Conservation (phyloP, 139 green algal genomes). For the Asterochloris erici region DNA sequence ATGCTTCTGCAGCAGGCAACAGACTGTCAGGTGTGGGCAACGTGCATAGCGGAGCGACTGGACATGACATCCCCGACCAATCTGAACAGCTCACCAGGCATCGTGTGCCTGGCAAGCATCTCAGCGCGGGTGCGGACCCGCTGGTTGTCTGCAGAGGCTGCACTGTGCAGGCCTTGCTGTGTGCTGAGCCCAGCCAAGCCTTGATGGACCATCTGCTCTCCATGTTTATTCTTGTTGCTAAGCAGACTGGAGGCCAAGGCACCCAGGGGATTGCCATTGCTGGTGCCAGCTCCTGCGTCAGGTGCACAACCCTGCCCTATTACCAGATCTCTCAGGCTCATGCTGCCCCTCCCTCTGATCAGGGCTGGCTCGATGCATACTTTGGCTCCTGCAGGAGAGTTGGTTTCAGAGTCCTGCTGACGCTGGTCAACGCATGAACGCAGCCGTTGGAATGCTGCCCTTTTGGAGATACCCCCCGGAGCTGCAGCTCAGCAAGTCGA, state of each 20-base stretch:
- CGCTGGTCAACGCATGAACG: too few species aligned
- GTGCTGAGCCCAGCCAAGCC: background rate
- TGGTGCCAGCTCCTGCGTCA: slow-evolving; percentile 2
- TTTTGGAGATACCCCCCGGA: too few species aligned
- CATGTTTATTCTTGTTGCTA: background rate
- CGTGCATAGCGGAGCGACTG: background rate
- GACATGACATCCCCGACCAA: background rate
- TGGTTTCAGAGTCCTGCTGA: too few species aligned
- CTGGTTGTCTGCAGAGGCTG: background rate
- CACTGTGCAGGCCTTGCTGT: background rate
- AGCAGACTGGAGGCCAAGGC: background rate
- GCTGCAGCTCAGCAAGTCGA: too few species aligned
- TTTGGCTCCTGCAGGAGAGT: too few species aligned
- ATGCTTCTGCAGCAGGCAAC: background rate
- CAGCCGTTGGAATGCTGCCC: too few species aligned
- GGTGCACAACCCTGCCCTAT: slow-evolving; percentile 1
- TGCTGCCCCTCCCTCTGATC: too few species aligned
- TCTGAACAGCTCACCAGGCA: background rate
- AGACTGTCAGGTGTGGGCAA: background rate
- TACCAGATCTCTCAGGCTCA: slow-evolving; percentile 1
- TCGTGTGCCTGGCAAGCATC: slow-evolving; percentile 1
- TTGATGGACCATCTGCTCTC: background rate
- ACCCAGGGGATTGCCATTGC: slow-evolving; percentile 3
- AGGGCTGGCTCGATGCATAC: too few species aligned
- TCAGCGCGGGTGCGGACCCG: slow-evolving; percentile 1